Percentiles rank a stretch among this genome's conserved stretches.
Evolutionary conservation across 176 grass and related monocot species (phyloP).

Genomic region (Ampelocalamus luodianensis): DNA sequence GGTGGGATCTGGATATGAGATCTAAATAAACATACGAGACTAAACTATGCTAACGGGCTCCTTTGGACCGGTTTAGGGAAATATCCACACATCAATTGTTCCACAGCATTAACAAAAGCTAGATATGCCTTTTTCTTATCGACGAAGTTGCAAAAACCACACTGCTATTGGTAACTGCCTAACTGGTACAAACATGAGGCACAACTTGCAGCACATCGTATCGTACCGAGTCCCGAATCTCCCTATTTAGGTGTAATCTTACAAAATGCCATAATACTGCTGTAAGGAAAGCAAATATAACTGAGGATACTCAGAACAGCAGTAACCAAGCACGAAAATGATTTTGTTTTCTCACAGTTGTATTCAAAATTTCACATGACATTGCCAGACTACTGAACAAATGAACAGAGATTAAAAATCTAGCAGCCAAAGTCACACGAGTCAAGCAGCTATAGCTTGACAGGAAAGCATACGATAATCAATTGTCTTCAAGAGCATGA

Average conservation of each 20-base stretch:
- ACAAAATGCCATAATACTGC: not conserved
- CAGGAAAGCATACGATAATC: not conserved
- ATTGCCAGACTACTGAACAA: not conserved
- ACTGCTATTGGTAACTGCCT: not conserved
- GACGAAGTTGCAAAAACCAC: not conserved
- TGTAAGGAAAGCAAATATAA: not conserved
- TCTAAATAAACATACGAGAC: no score
- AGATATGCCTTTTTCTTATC: not conserved
- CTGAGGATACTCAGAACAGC: not conserved
- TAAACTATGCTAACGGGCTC: no score
- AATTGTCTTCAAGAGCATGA: constrained; percentile 14
- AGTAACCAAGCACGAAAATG: not conserved
- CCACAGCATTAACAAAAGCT: not conserved
- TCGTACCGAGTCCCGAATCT: not conserved
- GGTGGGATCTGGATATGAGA: no score
- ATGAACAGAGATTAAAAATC: not conserved
- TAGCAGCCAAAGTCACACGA: constrained; percentile 10
- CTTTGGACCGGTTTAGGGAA: no score
- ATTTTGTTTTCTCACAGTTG: not conserved
- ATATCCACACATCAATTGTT: no score
- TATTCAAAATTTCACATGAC: constrained; percentile 10
- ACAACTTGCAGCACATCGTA: not conserved
- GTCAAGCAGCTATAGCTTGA: not conserved
- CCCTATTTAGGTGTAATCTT: not conserved
- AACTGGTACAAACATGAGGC: not conserved